Percentiles rank a stretch among this genome's conserved stretches.
Conservation (phyloP, 148 eudicot species). For the Chenopodium album region DNA sequence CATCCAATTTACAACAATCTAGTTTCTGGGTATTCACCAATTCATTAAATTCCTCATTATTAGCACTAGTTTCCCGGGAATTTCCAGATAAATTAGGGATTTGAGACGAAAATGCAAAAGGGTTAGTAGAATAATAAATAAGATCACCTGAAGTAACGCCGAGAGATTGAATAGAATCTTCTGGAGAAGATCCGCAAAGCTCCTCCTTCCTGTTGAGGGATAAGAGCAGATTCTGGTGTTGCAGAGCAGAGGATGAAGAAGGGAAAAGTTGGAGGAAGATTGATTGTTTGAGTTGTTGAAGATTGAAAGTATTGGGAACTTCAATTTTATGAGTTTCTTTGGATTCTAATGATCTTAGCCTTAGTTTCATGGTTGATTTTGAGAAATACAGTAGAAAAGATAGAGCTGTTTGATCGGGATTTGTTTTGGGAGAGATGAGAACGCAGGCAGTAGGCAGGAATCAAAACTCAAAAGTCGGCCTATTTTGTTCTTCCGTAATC, state of each 20-base stretch:
- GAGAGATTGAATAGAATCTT: conserved; percentile 51
- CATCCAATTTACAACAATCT: conserved; percentile 6
- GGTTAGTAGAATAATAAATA: conserved; percentile 49
- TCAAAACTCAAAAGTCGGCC: too few relatives aligned
- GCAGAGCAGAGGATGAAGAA: conserved; percentile 30
- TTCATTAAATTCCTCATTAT: not conserved
- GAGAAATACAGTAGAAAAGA: not conserved
- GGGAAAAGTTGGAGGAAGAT: conserved; percentile 36
- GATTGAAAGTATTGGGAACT: conserved; percentile 43
- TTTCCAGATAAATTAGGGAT: conserved; percentile 21
- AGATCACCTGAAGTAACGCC: conserved; percentile 82
- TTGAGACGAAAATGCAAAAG: conserved; percentile 36
- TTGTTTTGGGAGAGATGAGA: too few relatives aligned
- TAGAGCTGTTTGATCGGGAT: too few relatives aligned
- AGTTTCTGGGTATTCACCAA: conserved; percentile 5
- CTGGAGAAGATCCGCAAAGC: conserved; percentile 39
- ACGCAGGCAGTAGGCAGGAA: too few relatives aligned
- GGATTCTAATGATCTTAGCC: conserved; percentile 59
- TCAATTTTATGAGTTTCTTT: conserved; percentile 60
- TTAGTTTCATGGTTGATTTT: conserved; percentile 53
- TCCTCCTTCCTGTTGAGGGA: conserved; percentile 81
- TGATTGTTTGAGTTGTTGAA: conserved; percentile 47
- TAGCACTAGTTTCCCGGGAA: not conserved
- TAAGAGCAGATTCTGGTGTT: conserved; percentile 33
- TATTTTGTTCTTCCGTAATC: too few relatives aligned